Conservation (phyloP, 495 filamentous ascomycete genomes). For the Bathelium albidoporum region DNA sequence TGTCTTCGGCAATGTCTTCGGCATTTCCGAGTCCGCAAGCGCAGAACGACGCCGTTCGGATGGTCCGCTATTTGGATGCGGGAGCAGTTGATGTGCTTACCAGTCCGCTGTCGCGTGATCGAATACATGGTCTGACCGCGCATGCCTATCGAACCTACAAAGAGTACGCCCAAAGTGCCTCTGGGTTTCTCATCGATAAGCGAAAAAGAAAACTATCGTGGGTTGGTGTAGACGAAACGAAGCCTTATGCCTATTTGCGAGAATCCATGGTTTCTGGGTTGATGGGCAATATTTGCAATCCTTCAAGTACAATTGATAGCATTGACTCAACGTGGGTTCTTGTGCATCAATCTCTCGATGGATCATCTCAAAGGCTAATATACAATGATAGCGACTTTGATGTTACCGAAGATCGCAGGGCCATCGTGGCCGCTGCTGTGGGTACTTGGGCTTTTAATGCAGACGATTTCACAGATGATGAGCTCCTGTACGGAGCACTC, state of each 20-base stretch:
- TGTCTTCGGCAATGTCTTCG: no score
- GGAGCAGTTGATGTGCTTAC: slow-evolving; percentile 79
- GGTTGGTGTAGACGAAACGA: slow-evolving; percentile 79
- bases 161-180: slow-evolving; percentile 57
- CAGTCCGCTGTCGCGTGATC: slow-evolving; percentile 60
- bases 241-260: slow-evolving; percentile 79
- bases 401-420: slow-evolving; percentile 46
- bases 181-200: slow-evolving; percentile 53
- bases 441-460: slow-evolving; percentile 80
- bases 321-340: slow-evolving; percentile 37
- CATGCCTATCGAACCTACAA: slow-evolving; percentile 75
- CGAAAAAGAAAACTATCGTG: slow-evolving; percentile 75
- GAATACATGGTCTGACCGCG: slow-evolving; percentile 61
- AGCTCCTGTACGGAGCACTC: slow-evolving; percentile 67
- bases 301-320: slow-evolving; percentile 46
- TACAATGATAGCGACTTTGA: slow-evolving; percentile 30
- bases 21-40: slow-evolving; percentile 23
- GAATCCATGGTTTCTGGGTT: slow-evolving; percentile 84
- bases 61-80: slow-evolving; percentile 64
- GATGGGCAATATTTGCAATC: slow-evolving; percentile 84
- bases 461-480: slow-evolving; percentile 79
- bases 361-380: slow-evolving; percentile 9
- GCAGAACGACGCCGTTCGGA: slow-evolving; percentile 36
- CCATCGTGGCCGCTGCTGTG: slow-evolving; percentile 56
- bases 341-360: neutral